Base-by-base conservation (phyloP, 164 flowering plant species). In the Brasenia schreberi region DNA sequence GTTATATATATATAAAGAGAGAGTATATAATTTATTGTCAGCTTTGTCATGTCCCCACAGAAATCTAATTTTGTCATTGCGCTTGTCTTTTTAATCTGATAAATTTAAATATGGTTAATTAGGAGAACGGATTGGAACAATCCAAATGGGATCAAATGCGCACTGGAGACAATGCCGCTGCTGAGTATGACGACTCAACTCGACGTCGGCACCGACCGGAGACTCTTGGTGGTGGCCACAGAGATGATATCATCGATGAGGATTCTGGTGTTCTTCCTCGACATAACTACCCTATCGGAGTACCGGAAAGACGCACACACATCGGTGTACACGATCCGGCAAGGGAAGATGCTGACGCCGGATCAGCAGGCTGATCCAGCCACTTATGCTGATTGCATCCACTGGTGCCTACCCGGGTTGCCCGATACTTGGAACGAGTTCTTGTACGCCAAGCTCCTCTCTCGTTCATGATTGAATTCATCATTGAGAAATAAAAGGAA, bases 71-170 rank as follows among this genome's bases (percentile, higher is more conserved):
- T 58, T n/a, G n/a, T n/a, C n/a, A n/a, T n/a, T n/a, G n/a, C n/a
- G n/a, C n/a, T n/a, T 3, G 19, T 18, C 61, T 16, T 19, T 58
- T 63, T 65, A 12, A 7, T 19, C 4, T 6, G 9, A 3, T 56
- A 33, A 9, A 44, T 65, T 17, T 64, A 58, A 53, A 17, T 12
- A 0, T 56, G 42, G 10, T 58, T 64, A 16, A 12, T 23, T 23
- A 93, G 98, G 91, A 93, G 97, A 76, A 61, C 68, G 76, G 97
- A 82, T 33, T 90, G 98, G 98, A 70, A 84, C 72, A 86, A 90
- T 72, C 97, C 90, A 0, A 71, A 83, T 5, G 98, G 95, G 12
- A 82, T 85, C 33, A 89, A 93, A 66, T 93, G 98, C 64, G 92
- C 91, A 0, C 64, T 67, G 64, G 98, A 93, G 78, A 89, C 91